Evolutionary conservation across 495 filamentous ascomycete genomes (phyloP).

Genomic region (Durotheca rogersii): DNA sequence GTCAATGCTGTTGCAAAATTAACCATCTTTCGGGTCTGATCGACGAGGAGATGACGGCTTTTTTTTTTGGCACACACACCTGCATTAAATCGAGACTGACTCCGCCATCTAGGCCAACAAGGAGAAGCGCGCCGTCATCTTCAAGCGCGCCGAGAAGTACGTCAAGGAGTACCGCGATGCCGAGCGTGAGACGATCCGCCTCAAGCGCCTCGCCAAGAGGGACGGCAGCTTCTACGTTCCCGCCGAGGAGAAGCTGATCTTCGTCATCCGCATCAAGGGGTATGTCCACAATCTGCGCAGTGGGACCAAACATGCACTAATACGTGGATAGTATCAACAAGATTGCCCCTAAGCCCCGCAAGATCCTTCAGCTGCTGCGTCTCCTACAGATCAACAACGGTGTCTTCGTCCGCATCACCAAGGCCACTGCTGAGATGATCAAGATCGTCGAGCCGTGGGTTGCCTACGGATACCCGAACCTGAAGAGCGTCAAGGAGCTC

Average conservation of each 20-base stretch:
- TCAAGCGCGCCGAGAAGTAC: conserved; percentile 99
- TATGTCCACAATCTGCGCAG: conserved; percentile 36
- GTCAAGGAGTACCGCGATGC: conserved; percentile 98
- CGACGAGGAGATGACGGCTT: conserved; percentile 28
- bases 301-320: conserved; percentile 3
- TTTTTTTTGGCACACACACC: conserved; percentile 11
- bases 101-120: conserved; percentile 71
- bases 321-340: conserved; percentile 87
- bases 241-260: conserved; percentile 94
- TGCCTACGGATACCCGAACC: conserved; percentile 98
- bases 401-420: conserved; percentile 95
- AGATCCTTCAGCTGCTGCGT: conserved; percentile 98
- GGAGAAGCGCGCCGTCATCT: conserved; percentile 95
- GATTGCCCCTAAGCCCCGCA: conserved; percentile 99
- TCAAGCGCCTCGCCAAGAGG: conserved; percentile 82
- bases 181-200: conserved; percentile 97
- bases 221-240: conserved; percentile 91
- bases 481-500: conserved; percentile 97
- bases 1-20: conserved; percentile 96
- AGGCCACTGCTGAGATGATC: conserved; percentile 97
- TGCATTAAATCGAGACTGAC: conserved; percentile 31
- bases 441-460: conserved; percentile 97
- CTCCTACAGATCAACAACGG: conserved; percentile 99
- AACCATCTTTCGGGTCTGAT: conserved; percentile 99
- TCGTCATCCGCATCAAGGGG: conserved; percentile 99